Evolutionary conservation across 2,329 filamentous ascomycete species (phyloP).

Genomic region (Trichoderma brevicompactum): DNA sequence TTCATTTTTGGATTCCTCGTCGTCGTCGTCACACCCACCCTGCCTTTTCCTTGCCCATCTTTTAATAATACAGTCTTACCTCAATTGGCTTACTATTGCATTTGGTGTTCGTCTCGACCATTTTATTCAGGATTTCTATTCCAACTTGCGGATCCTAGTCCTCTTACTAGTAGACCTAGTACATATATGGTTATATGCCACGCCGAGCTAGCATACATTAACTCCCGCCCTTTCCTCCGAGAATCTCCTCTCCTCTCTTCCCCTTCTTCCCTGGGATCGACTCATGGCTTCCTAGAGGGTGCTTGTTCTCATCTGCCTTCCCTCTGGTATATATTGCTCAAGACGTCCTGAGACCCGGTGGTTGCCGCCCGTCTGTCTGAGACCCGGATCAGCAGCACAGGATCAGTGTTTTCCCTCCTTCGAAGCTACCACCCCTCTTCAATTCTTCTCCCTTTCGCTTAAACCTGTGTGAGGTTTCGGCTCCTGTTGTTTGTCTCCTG

Average conservation of each 20-base stretch:
- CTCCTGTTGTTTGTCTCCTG: slow-evolving; percentile 23
- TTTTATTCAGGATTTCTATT: slow-evolving; percentile 9
- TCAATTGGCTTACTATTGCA: slow-evolving; percentile 19
- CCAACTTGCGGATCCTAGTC: slow-evolving; percentile 9
- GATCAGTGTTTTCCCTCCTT: slow-evolving; percentile 20
- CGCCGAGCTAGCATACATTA: not conserved
- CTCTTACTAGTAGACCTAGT: not conserved
- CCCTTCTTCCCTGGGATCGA: slow-evolving; percentile 6
- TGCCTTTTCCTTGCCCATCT: slow-evolving; percentile 12
- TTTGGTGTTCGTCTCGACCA: not conserved
- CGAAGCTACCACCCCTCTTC: slow-evolving; percentile 5
- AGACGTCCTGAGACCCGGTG: slow-evolving; percentile 17
- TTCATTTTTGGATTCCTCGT: slow-evolving; percentile 3
- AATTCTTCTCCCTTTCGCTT: slow-evolving; percentile 17
- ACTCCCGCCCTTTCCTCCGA: slow-evolving; percentile 8
- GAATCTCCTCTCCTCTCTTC: slow-evolving; percentile 1
- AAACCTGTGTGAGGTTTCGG: slow-evolving; percentile 24
- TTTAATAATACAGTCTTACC: slow-evolving; percentile 13
- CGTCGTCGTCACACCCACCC: slow-evolving; percentile 25
- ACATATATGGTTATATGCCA: slow-evolving; percentile 1
- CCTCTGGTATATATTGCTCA: slow-evolving; percentile 25
- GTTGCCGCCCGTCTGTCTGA: slow-evolving; percentile 29
- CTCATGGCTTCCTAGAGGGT: not conserved
- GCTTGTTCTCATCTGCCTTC: not conserved
- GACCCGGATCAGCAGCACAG: slow-evolving; percentile 26